A percentile compares a stretch with the other conserved stretches of the same genome.
These are phyloP conservation scores for Vigna angularis DNA, from an alignment of 306 rosid species.

Conservation along the genomic window DNA sequence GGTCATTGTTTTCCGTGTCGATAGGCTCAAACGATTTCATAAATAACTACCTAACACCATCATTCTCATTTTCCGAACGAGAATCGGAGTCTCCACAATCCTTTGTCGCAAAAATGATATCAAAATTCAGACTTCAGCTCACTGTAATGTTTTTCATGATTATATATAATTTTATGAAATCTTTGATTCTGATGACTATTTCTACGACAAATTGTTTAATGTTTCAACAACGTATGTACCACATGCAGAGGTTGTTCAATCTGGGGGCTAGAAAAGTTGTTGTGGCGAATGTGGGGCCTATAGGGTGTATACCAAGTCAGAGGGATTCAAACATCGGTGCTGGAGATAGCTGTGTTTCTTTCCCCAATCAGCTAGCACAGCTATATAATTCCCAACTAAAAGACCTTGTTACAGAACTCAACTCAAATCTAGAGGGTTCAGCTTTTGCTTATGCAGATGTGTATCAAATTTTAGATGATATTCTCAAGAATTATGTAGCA, in stretches of 20 bases:
- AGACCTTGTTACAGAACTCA: constrained; percentile 58
- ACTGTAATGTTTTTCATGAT: constrained; percentile 43
- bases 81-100: constrained; percentile 47
- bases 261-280: constrained; percentile 73
- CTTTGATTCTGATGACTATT: not conserved
- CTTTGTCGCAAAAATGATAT: constrained; percentile 62
- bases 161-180: not conserved
- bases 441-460: constrained; percentile 72
- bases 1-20: constrained; percentile 58
- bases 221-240: not conserved
- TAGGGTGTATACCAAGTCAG: constrained; percentile 78
- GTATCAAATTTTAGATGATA: constrained; percentile 62
- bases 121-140: constrained; percentile 62
- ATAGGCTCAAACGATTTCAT: constrained; percentile 84
- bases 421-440: constrained; percentile 49
- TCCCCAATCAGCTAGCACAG: constrained; percentile 62
- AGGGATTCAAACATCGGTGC: constrained; percentile 64
- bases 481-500: constrained; percentile 52
- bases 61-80: constrained; percentile 38
- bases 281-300: constrained; percentile 78
- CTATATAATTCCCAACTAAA: constrained; percentile 59
- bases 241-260: constrained; percentile 64
- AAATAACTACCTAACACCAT: constrained; percentile 64
- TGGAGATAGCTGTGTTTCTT: constrained; percentile 56
- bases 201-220: not conserved